Evolutionary conservation across 345 rosid species (phyloP).

Genomic region (Heritiera littoralis): DNA sequence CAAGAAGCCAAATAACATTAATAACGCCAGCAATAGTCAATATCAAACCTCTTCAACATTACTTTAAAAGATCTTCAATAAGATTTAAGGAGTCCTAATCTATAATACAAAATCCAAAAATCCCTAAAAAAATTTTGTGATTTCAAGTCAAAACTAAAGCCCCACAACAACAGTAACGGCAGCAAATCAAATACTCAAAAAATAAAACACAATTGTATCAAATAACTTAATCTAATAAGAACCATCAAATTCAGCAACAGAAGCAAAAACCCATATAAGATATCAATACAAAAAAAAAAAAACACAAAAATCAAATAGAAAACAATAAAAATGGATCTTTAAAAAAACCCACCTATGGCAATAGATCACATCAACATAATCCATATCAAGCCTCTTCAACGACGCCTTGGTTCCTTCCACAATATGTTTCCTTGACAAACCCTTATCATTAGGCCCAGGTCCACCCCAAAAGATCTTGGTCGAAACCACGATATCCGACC

Average conservation of each 20-base stretch:
- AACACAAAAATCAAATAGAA: neutral
- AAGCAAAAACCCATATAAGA: slow-evolving; percentile 8
- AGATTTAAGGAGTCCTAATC: neutral
- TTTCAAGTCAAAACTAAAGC: neutral
- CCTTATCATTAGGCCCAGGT: slow-evolving; percentile 91
- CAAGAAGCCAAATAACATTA: neutral
- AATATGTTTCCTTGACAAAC: slow-evolving; percentile 84
- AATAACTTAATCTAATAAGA: neutral
- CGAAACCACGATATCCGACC: slow-evolving; percentile 85
- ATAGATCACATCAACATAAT: slow-evolving; percentile 83
- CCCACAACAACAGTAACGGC: neutral
- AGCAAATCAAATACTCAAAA: neutral
- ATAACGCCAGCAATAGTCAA: neutral
- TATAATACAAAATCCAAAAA: neutral
- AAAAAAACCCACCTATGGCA: slow-evolving; percentile 60
- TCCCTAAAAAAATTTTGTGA: too few relatives aligned
- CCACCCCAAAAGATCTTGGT: slow-evolving; percentile 99
- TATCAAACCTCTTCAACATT: neutral
- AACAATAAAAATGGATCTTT: neutral
- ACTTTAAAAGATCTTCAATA: neutral
- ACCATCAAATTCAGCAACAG: neutral
- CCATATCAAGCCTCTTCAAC: slow-evolving; percentile 89
- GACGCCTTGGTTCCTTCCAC: slow-evolving; percentile 93
- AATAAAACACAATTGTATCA: neutral
- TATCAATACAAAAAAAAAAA: neutral